These are phyloP conservation scores for Jamesozyma piceae DNA, from an alignment of 805 yeast species.

Conservation along the genomic window DNA sequence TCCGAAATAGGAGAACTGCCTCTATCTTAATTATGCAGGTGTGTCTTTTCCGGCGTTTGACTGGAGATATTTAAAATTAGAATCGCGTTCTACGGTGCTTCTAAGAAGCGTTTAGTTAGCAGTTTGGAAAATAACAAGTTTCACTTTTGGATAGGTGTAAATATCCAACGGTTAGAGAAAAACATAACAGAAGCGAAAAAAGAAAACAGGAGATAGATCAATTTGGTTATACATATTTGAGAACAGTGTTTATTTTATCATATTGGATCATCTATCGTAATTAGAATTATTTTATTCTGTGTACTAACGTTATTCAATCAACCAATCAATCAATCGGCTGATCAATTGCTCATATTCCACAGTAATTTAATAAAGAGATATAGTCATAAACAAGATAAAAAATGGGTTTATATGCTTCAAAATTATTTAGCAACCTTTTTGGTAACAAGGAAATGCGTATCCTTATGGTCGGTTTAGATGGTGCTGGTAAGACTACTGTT, in stretches of 20 bases:
- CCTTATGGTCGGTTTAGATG: conserved; percentile 95
- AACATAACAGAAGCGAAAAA: not conserved
- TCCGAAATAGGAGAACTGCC: too few relatives aligned
- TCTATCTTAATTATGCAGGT: too few relatives aligned
- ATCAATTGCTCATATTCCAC: not conserved
- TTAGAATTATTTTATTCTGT: not conserved
- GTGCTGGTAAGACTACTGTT: conserved; percentile 97
- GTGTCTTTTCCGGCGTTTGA: too few relatives aligned
- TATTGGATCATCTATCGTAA: not conserved
- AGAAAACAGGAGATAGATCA: not conserved
- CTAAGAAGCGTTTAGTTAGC: too few relatives aligned
- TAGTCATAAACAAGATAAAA: conserved; percentile 7
- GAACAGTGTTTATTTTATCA: not conserved
- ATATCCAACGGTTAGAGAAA: not conserved
- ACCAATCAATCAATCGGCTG: not conserved
- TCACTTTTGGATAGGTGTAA: not conserved
- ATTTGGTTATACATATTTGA: not conserved
- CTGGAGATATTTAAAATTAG: too few relatives aligned
- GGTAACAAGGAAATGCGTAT: conserved; percentile 98
- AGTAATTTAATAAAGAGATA: not conserved
- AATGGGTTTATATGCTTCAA: conserved; percentile 95
- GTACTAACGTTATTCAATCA: not conserved
- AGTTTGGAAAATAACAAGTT: not conserved
- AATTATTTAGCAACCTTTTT: conserved; percentile 86
- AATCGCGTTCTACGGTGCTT: conserved; percentile 1